A percentile compares a stretch with the other conserved stretches of the same genome.
phyloP scores from a whole-genome alignment of 2,329 filamentous ascomycete genomes.

The Hansfordia pulvinata region DNA sequence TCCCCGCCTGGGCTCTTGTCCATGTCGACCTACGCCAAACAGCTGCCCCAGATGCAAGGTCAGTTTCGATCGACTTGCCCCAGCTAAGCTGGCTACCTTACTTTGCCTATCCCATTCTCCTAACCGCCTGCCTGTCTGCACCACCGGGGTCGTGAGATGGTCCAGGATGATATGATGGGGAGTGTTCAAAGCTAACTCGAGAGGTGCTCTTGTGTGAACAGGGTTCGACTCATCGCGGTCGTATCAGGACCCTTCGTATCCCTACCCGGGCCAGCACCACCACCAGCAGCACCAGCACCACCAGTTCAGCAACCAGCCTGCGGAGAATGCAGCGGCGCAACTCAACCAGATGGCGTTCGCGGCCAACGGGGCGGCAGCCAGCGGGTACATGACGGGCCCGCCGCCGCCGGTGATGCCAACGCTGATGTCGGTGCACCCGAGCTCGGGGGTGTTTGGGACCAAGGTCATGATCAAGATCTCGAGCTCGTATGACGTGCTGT shows the following conservation, averaged over 20 bases:
- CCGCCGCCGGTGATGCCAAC: slow-evolving; percentile 45
- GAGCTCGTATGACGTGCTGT: slow-evolving; percentile 57
- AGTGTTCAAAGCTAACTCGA: slow-evolving; percentile 8
- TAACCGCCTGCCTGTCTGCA: no score
- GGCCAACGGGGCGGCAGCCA: slow-evolving; percentile 44
- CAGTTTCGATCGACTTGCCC: slow-evolving; percentile 38
- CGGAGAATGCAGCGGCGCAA: slow-evolving; percentile 35
- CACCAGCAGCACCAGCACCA: slow-evolving; percentile 31
- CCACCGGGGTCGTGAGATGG: neutral
- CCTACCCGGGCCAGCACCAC: slow-evolving; percentile 34
- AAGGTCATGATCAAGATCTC: slow-evolving; percentile 62
- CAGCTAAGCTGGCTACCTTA: no score
- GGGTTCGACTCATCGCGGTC: slow-evolving; percentile 46
- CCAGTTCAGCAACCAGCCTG: slow-evolving; percentile 29
- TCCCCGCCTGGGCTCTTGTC: slow-evolving; percentile 48
- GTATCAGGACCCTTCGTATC: slow-evolving; percentile 44
- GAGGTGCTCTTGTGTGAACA: slow-evolving; percentile 17
- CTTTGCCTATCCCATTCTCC: no score
- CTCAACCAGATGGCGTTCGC: slow-evolving; percentile 42
- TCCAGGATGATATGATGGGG: neutral
- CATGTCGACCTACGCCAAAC: slow-evolving; percentile 76
- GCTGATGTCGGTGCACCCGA: slow-evolving; percentile 58
- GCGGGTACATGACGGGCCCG: slow-evolving; percentile 55
- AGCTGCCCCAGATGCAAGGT: slow-evolving; percentile 71
- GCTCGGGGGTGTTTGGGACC: slow-evolving; percentile 53